phyloP scores from a whole-genome alignment of 2,329 filamentous ascomycete species.

The Fusarium subtropicale region DNA sequence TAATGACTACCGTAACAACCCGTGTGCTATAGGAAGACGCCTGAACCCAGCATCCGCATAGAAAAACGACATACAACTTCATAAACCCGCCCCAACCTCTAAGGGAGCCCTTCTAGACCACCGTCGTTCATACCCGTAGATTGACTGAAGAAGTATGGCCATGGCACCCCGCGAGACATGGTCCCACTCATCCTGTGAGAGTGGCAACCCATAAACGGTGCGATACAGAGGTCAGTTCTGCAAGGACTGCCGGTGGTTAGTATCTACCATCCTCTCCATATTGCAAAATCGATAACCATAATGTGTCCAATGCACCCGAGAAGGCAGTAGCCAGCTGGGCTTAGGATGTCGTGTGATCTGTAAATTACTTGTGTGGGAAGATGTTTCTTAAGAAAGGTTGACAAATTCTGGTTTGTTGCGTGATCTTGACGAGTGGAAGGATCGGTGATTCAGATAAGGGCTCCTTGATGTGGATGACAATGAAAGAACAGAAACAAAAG shows the following conservation, averaged over 20 bases:
- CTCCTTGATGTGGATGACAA: conserved; percentile 45
- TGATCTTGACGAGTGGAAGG: conserved; percentile 51
- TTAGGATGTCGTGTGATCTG: conserved; percentile 69
- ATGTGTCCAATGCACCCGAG: conserved; percentile 69
- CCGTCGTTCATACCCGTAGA: conserved; percentile 37
- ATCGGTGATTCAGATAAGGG: conserved; percentile 47
- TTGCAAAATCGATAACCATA: conserved; percentile 71
- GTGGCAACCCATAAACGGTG: conserved; percentile 37
- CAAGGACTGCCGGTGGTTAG: conserved; percentile 41
- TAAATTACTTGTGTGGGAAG: conserved; percentile 65
- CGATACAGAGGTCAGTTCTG: conserved; percentile 43
- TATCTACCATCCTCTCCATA: conserved; percentile 55
- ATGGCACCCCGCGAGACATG: conserved; percentile 25
- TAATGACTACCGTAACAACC: conserved; percentile 37
- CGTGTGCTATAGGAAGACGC: conserved; percentile 30
- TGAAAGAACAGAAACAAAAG: conserved; percentile 42
- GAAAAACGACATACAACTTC: conserved; percentile 45
- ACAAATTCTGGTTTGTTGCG: conserved; percentile 59
- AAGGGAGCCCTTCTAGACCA: conserved; percentile 33
- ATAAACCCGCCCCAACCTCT: conserved; percentile 30
- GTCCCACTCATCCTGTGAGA: conserved; percentile 22
- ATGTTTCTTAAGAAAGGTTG: conserved; percentile 60
- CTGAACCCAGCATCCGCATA: conserved; percentile 30
- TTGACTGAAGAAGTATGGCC: conserved; percentile 40
- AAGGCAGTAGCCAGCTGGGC: conserved; percentile 61